phyloP scores from a whole-genome alignment of 768 basidiomycete genomes.

The Phaeotremella fagi region DNA sequence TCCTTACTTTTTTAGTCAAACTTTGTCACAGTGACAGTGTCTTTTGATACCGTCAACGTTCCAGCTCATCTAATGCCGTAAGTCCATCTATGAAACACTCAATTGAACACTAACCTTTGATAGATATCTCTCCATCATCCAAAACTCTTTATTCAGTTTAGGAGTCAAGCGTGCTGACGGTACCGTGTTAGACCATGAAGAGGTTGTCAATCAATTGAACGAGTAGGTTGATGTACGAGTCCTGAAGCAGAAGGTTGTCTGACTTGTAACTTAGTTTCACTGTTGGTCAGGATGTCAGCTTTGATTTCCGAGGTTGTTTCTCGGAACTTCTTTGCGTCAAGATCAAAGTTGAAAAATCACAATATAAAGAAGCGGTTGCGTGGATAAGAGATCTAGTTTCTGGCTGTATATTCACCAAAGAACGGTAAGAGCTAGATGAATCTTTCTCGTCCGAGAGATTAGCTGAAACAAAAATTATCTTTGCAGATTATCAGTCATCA shows the following conservation, averaged over 20 bases:
- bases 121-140: conserved; percentile 73
- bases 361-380: conserved; percentile 73
- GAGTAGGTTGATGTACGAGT: conserved; percentile 54
- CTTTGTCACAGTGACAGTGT: conserved; percentile 75
- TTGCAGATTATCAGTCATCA: conserved; percentile 68
- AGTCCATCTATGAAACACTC: conserved; percentile 38
- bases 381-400: conserved; percentile 55
- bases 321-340: conserved; percentile 67
- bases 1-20: conserved; percentile 65
- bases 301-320: conserved; percentile 63
- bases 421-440: no score
- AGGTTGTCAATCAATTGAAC: conserved; percentile 84
- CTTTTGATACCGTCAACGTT: conserved; percentile 69
- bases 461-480: no score
- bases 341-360: conserved; percentile 75
- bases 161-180: conserved; percentile 70
- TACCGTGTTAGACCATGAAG: conserved; percentile 69
- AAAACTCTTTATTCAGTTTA: conserved; percentile 79
- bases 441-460: no score
- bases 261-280: conserved; percentile 52
- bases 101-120: neutral
- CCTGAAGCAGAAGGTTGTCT: neutral
- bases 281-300: conserved; percentile 70
- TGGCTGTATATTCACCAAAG: conserved; percentile 38
- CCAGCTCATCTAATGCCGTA: conserved; percentile 73